phyloP scores from a whole-genome alignment of 2,329 filamentous ascomycete species.

The Clarireedia paspali region DNA sequence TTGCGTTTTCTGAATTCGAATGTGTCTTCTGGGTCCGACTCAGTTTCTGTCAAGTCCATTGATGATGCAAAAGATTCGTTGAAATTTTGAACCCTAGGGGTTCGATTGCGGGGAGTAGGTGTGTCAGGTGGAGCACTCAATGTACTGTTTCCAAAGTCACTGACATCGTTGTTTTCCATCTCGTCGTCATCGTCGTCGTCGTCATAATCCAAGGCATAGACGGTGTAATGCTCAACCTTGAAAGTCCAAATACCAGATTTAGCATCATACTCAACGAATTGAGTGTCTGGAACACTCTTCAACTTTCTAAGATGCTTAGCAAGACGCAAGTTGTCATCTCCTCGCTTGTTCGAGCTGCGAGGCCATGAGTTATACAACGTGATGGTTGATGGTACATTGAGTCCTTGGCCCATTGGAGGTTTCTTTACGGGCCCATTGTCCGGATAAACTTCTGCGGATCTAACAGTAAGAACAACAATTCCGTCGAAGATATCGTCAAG shows the following conservation, averaged over 20 bases:
- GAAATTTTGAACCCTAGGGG: slow-evolving; percentile 16
- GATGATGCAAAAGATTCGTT: slow-evolving; percentile 30
- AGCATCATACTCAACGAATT: slow-evolving; percentile 72
- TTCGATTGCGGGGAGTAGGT: slow-evolving; percentile 35
- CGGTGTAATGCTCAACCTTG: slow-evolving; percentile 92
- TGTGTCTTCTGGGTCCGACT: slow-evolving; percentile 30
- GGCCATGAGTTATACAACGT: slow-evolving; percentile 92
- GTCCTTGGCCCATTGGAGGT: slow-evolving; percentile 73
- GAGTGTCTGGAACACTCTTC: slow-evolving; percentile 69
- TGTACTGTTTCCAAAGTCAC: slow-evolving; percentile 41
- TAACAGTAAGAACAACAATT: slow-evolving; percentile 68
- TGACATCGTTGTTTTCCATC: slow-evolving; percentile 40
- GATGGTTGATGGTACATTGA: slow-evolving; percentile 87
- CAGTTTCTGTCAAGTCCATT: slow-evolving; percentile 30
- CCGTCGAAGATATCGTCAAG: slow-evolving; percentile 71
- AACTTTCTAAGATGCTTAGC: slow-evolving; percentile 79
- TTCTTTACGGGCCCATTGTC: slow-evolving; percentile 57
- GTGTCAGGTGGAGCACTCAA: slow-evolving; percentile 36
- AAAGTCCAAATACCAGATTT: slow-evolving; percentile 86
- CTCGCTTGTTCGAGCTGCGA: slow-evolving; percentile 55
- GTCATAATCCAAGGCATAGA: slow-evolving; percentile 76
- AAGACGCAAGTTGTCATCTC: slow-evolving; percentile 57
- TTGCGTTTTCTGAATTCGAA: slow-evolving; percentile 28
- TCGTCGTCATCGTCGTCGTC: slow-evolving; percentile 66
- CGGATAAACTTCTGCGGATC: slow-evolving; percentile 80